Percentiles rank a stretch among this genome's conserved stretches.
Evolutionary conservation across 2,329 filamentous ascomycete species (phyloP).

Genomic region (Cladosporium sp.): DNA sequence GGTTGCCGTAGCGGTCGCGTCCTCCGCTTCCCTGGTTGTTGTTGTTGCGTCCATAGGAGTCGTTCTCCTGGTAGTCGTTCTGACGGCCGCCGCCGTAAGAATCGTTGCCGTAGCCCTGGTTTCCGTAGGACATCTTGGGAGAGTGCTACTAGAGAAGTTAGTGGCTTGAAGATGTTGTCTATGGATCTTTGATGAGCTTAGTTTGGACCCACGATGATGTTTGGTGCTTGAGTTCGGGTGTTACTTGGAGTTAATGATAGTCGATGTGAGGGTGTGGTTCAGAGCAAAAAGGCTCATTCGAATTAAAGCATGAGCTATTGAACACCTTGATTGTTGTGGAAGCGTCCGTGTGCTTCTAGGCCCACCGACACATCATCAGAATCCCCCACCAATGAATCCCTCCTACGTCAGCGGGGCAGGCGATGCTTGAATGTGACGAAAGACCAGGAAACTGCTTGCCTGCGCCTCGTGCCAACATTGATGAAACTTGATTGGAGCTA

Average conservation of each 20-base stretch:
- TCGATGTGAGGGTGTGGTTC: neutral
- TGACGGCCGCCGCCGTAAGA: conserved; percentile 22
- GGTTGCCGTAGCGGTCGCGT: conserved; percentile 19
- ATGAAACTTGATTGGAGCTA: neutral
- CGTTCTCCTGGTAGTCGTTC: conserved; percentile 19
- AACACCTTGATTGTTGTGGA: neutral
- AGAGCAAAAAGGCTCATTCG: neutral
- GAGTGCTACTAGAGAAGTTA: neutral
- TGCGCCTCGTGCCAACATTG: neutral
- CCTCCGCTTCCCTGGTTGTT: conserved; percentile 19
- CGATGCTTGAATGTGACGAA: neutral
- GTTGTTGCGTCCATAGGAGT: neutral
- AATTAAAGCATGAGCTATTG: neutral
- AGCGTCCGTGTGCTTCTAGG: neutral
- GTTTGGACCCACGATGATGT: neutral
- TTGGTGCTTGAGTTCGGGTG: too few species aligned
- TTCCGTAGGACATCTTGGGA: conserved; percentile 24
- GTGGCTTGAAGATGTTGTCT: neutral
- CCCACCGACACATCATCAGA: conserved; percentile 1
- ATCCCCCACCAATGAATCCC: conserved; percentile 1
- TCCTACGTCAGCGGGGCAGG: conserved; percentile 7
- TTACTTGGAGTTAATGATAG: neutral
- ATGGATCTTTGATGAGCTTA: neutral
- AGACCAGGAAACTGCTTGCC: neutral
- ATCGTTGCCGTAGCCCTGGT: conserved; percentile 22